phyloP scores from a whole-genome alignment of 2,329 filamentous ascomycete species.

The Aspergillus viridinutans region DNA sequence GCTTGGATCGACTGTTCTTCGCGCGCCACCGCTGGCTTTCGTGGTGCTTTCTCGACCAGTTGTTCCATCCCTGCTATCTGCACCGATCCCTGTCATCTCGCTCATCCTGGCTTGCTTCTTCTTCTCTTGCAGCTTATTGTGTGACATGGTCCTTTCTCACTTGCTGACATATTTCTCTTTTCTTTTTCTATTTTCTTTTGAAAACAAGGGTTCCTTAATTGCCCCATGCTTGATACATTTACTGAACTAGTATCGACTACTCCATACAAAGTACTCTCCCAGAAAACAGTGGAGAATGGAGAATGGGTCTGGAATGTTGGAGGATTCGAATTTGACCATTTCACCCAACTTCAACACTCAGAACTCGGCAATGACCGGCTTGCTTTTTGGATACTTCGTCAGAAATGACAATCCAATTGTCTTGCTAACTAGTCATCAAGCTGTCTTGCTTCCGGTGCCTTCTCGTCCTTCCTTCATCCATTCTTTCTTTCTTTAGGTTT shows the following conservation, averaged over 20 bases:
- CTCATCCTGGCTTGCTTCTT: conserved; percentile 13
- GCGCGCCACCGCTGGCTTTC: conserved; percentile 17
- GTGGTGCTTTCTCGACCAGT: conserved; percentile 21
- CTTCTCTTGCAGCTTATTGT: conserved; percentile 13
- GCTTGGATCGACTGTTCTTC: conserved; percentile 15
- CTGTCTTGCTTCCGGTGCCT: not conserved
- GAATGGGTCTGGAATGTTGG: not conserved
- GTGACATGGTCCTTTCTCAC: conserved; percentile 18
- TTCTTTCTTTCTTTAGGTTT: conserved; percentile 3
- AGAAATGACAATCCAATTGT: conserved; percentile 6
- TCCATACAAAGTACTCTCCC: not conserved
- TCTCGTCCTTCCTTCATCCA: not conserved
- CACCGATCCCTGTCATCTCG: conserved; percentile 18
- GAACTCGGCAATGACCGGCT: not conserved
- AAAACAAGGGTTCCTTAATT: not conserved
- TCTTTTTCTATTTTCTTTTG: not conserved
- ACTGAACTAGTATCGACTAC: not conserved
- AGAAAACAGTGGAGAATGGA: not conserved
- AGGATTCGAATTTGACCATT: not conserved
- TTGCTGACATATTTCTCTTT: conserved; percentile 17
- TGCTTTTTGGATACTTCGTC: not conserved
- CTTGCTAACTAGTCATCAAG: conserved; percentile 10
- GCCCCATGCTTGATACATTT: not conserved
- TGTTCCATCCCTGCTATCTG: conserved; percentile 15
- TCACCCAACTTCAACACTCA: not conserved